phyloP scores from a whole-genome alignment of 1,284 basidiomycete species.

The Ceratobasidium sp. region DNA sequence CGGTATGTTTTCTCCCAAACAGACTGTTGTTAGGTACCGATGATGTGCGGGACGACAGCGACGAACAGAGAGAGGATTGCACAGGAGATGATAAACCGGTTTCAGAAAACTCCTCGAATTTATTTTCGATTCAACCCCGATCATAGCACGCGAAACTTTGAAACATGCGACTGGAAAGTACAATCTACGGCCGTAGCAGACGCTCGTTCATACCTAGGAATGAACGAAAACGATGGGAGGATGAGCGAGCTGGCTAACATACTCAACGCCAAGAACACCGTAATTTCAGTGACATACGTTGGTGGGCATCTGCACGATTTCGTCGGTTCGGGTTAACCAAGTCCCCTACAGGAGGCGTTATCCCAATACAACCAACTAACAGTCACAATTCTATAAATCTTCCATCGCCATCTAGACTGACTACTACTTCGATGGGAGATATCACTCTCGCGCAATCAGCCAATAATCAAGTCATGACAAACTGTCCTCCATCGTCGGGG shows the following conservation, averaged over 20 bases:
- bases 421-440: too few relatives aligned
- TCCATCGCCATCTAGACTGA: background rate
- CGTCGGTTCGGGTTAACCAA: too few relatives aligned
- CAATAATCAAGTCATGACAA: background rate
- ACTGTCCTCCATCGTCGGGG: constrained; percentile 1
- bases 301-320: background rate
- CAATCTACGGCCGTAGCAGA: background rate
- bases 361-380: background rate
- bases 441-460: too few relatives aligned
- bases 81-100: background rate
- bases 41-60: background rate
- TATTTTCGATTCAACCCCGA: constrained; percentile 25
- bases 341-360: background rate
- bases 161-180: constrained; percentile 1
- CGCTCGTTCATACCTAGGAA: background rate
- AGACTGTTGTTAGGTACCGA: too few relatives aligned
- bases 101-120: background rate
- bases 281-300: background rate
- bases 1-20: background rate
- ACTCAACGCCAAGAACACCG: background rate
- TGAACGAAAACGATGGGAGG: background rate
- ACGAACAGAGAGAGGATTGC: constrained; percentile 10
- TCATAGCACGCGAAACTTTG: background rate
- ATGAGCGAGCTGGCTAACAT: background rate
- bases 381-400: background rate